Conservation (phyloP, 306 rosid genomes). For the Medicago truncatula region DNA sequence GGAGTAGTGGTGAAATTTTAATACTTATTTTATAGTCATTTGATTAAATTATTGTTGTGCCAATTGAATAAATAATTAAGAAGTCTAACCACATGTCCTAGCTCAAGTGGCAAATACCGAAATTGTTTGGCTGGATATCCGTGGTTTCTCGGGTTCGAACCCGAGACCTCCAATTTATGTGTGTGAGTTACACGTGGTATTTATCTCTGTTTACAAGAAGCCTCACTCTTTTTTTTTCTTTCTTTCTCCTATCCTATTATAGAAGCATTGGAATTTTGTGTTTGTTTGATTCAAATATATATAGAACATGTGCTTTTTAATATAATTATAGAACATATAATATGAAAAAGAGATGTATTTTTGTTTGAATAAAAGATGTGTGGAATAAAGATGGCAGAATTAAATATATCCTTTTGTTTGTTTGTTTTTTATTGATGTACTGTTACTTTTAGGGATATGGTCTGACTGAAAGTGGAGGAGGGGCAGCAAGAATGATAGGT, state of each 20-base stretch:
- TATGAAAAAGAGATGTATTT: background rate
- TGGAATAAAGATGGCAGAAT: background rate
- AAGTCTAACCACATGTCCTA: no score
- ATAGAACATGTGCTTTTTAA: background rate
- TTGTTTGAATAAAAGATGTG: background rate
- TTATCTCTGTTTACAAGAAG: no score
- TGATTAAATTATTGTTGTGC: no score
- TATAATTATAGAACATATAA: background rate
- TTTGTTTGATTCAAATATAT: background rate
- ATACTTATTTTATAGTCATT: background rate
- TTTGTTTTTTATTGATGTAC: background rate
- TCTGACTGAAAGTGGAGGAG: conserved; percentile 76
- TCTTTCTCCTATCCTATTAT: background rate
- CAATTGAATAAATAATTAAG: no score
- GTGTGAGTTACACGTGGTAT: no score
- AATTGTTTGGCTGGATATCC: no score
- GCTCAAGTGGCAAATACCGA: no score
- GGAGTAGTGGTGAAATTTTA: no score
- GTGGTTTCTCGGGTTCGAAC: no score
- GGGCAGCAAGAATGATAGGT: conserved; percentile 59
- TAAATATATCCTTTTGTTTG: background rate
- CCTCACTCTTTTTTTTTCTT: no score
- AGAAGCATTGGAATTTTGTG: background rate
- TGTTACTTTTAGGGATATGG: conserved; percentile 78
- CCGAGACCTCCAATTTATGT: no score